These are phyloP conservation scores for Saturnispora halmiae DNA, from an alignment of 805 yeast species.

Conservation along the genomic window DNA sequence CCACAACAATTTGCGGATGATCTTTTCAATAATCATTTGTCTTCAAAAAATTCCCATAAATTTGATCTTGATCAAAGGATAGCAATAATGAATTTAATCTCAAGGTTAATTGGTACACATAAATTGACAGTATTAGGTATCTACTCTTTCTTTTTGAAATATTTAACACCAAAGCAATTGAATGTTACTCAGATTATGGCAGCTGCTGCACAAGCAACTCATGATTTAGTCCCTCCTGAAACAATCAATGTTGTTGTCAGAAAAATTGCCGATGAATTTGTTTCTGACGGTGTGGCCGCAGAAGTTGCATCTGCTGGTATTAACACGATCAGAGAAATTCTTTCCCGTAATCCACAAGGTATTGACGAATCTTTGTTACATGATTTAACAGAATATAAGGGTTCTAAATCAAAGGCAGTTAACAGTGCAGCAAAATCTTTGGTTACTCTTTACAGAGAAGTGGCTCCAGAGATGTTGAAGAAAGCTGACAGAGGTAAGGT, in stretches of 20 bases:
- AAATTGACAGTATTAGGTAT: constrained; percentile 84
- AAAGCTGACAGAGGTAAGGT: constrained; percentile 88
- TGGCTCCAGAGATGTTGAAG: constrained; percentile 91
- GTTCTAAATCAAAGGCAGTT: constrained; percentile 89
- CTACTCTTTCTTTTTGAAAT: constrained; percentile 81
- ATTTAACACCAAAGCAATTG: constrained; percentile 86
- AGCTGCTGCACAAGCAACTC: constrained; percentile 93
- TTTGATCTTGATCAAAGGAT: constrained; percentile 85
- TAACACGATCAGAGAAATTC: constrained; percentile 88
- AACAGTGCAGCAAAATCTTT: constrained; percentile 89
- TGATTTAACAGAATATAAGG: constrained; percentile 83
- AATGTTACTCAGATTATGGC: constrained; percentile 96
- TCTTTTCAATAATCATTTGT: constrained; percentile 62
- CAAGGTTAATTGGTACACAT: constrained; percentile 89
- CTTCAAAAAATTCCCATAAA: constrained; percentile 58
- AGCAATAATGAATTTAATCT: constrained; percentile 74
- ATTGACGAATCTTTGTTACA: constrained; percentile 82
- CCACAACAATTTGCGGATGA: constrained; percentile 97
- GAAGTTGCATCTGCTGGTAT: constrained; percentile 98
- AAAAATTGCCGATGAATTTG: constrained; percentile 94
- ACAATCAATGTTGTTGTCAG: constrained; percentile 69
- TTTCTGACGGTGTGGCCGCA: constrained; percentile 95
- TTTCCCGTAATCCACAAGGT: constrained; percentile 89
- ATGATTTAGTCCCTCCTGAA: constrained; percentile 96
- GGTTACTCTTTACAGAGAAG: constrained; percentile 79